Base-by-base conservation (phyloP, 164 flowering plant genomes). In the Warburgia ugandensis region DNA sequence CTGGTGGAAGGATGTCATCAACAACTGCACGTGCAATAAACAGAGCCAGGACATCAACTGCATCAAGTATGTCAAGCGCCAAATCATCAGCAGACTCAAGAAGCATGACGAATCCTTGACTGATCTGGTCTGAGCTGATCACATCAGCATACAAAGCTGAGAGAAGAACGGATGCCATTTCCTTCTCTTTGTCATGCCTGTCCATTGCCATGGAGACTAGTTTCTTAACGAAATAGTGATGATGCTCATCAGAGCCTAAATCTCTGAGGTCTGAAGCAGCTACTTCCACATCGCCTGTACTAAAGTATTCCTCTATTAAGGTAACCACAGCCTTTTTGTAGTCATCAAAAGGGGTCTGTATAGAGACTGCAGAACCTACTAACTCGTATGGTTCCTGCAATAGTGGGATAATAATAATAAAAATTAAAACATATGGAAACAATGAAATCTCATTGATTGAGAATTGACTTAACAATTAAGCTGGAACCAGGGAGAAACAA, bases 201-300 rank as follows among this genome's bases (percentile, higher is more conserved):
- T 94, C 99, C 99, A 94, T 86, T 52, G 99, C 94, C 72, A 83
- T 68, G 54, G 97, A 89, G 33, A 94, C 75, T 50, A 94, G 89
- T 55, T 87, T 73, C 78, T 94, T 89, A 4, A 94, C 72, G 45
- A 94, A 86, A 61, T 89, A 89, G 7, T 84, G 94, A 67, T 82
- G 94, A 55, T 82, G 89, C 59, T 89, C 80, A 41, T 62, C 73
- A 26, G 84, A 80, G n/a, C 92, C 88, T 6, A 86, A 75, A 38
- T 86, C 97, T 41, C 63, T 70, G 32, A 89, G 87, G 50, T 86
- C 97, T 49, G 94, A 84, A 32, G 90, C 87, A 30, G 96, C 92
- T 59, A 76, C 54, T 25, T 77, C 81, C 16, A 89, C 94, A 56
- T 79, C 97, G 33, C 84, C 86, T 5, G 81, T 84, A 73, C 68